Percentiles rank a stretch among this genome's conserved stretches.
Evolutionary conservation across 805 yeast genomes (phyloP).

Genomic region (Brettanomyces naardenensis): DNA sequence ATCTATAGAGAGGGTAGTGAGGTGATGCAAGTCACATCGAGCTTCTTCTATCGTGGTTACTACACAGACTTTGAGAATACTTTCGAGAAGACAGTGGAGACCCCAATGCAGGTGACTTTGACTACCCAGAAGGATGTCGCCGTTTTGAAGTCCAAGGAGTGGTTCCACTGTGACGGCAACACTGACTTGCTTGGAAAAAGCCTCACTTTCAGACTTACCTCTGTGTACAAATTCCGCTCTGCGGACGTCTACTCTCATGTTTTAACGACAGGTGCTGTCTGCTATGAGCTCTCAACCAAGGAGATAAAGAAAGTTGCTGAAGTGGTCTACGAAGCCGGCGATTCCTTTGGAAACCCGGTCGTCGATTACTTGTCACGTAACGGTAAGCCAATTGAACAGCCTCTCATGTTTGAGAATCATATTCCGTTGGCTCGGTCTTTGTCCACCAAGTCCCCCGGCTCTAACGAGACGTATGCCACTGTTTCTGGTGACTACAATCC

Average conservation of each 20-base stretch:
- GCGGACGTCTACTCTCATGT: conserved; percentile 72
- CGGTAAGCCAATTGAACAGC: conserved; percentile 92
- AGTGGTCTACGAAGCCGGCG: conserved; percentile 83
- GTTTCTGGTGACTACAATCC: conserved; percentile 99
- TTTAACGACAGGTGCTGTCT: conserved; percentile 75
- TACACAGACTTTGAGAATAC: conserved; percentile 87
- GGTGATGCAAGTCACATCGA: conserved; percentile 89
- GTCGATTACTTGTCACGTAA: conserved; percentile 86
- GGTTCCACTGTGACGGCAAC: conserved; percentile 78
- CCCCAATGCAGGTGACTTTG: conserved; percentile 74
- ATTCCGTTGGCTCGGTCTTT: conserved; percentile 72
- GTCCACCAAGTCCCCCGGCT: conserved; percentile 79
- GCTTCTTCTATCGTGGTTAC: conserved; percentile 93
- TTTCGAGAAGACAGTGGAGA: conserved; percentile 79
- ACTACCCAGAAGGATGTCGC: conserved; percentile 83
- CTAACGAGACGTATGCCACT: conserved; percentile 93
- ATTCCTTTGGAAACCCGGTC: conserved; percentile 95
- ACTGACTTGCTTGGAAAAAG: conserved; percentile 70
- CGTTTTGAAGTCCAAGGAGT: conserved; percentile 88
- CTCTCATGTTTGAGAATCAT: conserved; percentile 79
- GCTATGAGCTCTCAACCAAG: conserved; percentile 84
- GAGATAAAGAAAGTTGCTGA: conserved; percentile 79
- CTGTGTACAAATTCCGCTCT: conserved; percentile 74
- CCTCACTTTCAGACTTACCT: conserved; percentile 82
- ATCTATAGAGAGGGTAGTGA: conserved; percentile 67